Evolutionary conservation across 257 asterid genomes (phyloP).

Genomic region (Solanum rostratum): DNA sequence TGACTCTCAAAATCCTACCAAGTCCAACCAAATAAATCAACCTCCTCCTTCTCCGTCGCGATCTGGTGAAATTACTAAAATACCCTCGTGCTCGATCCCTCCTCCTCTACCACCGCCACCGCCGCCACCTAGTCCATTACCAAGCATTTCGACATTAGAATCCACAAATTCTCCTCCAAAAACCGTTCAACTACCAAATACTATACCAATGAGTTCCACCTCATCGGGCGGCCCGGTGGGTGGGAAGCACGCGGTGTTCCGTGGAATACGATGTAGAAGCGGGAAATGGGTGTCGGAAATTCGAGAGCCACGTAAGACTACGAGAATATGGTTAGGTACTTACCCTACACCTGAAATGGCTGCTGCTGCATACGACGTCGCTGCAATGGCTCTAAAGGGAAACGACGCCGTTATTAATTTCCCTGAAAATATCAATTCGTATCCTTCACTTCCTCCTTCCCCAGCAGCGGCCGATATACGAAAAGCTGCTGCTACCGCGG

Average conservation of each 20-base stretch:
- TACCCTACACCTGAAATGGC: conserved; percentile 41
- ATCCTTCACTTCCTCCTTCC: conserved; percentile 29
- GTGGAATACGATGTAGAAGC: conserved; percentile 45
- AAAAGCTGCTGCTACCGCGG: conserved; percentile 39
- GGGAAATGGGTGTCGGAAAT: conserved; percentile 48
- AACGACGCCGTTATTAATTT: conserved; percentile 24
- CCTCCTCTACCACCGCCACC: neutral
- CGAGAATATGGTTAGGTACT: conserved; percentile 41
- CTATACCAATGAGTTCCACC: neutral
- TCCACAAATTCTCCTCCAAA: neutral
- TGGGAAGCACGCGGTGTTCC: conserved; percentile 33
- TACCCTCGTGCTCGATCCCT: neutral
- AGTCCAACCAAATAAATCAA: conserved; percentile 4
- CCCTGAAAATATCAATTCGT: conserved; percentile 19
- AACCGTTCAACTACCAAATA: neutral
- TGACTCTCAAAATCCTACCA: conserved; percentile 13
- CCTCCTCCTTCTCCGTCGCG: neutral
- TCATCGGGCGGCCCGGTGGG: neutral
- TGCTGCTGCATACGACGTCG: conserved; percentile 36
- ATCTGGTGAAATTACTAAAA: neutral
- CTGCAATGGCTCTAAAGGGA: conserved; percentile 33
- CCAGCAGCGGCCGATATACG: conserved; percentile 30
- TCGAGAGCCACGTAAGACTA: conserved; percentile 35
- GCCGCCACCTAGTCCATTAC: neutral
- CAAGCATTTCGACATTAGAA: neutral